Base-by-base conservation (phyloP, 768 basidiomycete genomes). In the Podaxis sp. region DNA sequence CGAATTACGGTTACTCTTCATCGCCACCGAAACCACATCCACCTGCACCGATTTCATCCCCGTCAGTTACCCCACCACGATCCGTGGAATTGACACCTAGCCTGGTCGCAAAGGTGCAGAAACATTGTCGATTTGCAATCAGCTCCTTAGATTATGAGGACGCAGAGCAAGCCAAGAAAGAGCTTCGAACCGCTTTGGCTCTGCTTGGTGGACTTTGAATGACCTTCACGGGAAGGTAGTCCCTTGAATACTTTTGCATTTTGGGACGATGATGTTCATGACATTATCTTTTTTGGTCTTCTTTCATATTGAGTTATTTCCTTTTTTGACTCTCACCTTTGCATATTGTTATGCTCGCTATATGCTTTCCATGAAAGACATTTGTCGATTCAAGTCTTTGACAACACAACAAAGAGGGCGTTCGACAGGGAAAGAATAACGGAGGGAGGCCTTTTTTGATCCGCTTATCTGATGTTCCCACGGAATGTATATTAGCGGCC, bases 111-210 rank as follows among this genome's bases (percentile, higher is more conserved):
- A 86, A 89, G 65, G 86, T 85, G 13, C 96, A 99, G 80, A 97
- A 92, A 71, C 95, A 96, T 68, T 95, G 95, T 68, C 84, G 85
- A 58, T 97, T 90, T 76, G 96, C 96, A 6, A 93, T 98, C 62
- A 94, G 92, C 33, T 87, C 97, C n/a, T 79, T 99, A 59, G 95
- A 98, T 71, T 98, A 96, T 72, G 96, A 99, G 71, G 96, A 99
- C 74, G 80, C 82, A 9, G 90, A 91, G 66, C 91, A 92, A 68
- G 96, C 96, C 17, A 82, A 84, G 70, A 88, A 84, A 71, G 95
- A 99, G 75, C 75, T 99, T 67, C 81, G 84, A 66, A 80, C 84
- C 39, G 96, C 96, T 13, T 75, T 99, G 65, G 80, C 79, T 36
- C 74, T 85, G 38, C 77, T 94, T 22, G 90, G 86, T 24, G 87